Evolutionary conservation across 306 rosid species (phyloP).

Genomic region (Gynostemma pentaphyllum): DNA sequence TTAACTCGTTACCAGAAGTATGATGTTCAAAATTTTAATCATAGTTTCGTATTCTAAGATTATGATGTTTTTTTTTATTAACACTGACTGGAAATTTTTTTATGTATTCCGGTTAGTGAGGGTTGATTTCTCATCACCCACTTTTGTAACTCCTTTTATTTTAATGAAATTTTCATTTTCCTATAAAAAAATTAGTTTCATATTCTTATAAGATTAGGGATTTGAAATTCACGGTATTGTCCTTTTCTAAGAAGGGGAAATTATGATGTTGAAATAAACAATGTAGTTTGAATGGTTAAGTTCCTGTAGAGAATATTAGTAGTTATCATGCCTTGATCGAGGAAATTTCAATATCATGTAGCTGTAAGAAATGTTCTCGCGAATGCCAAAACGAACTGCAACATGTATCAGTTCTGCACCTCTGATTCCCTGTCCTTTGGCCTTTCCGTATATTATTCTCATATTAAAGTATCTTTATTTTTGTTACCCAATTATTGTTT

Average conservation of each 20-base stretch:
- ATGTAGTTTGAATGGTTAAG: not conserved
- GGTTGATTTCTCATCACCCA: no score
- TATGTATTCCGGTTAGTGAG: no score
- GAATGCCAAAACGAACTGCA: not conserved
- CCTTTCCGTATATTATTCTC: not conserved
- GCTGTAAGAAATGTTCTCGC: not conserved
- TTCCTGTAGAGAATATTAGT: not conserved
- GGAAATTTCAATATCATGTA: not conserved
- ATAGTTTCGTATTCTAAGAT: no score
- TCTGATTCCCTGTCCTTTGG: not conserved
- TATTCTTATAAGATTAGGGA: not conserved
- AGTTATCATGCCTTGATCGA: not conserved
- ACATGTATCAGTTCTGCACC: not conserved
- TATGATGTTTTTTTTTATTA: no score
- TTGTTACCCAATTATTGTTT: not conserved
- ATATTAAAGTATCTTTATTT: not conserved
- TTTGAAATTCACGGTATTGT: not conserved
- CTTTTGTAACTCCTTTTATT: no score
- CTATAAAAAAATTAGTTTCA: no score
- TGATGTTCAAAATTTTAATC: not conserved
- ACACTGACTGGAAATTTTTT: no score
- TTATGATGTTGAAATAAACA: not conserved
- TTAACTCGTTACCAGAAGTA: not conserved
- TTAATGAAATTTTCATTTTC: no score
- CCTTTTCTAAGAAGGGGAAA: not conserved